phyloP scores from a whole-genome alignment of 331 rosid species.

The Malus hybrid region DNA sequence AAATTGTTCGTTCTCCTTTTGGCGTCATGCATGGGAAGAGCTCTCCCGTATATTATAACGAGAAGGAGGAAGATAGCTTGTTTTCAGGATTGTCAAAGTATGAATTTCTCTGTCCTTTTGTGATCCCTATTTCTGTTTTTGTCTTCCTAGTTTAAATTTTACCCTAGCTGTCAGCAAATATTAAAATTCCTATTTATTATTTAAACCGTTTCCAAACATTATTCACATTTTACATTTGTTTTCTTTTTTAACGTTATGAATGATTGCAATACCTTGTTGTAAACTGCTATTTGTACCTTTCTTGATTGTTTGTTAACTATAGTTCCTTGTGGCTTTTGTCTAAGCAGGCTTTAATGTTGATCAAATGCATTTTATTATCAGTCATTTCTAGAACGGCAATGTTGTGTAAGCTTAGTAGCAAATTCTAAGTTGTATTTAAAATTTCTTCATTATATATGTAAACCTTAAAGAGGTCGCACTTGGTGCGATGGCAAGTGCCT shows the following conservation, averaged over 20 bases:
- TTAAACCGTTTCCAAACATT: not conserved
- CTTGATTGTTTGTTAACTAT: not conserved
- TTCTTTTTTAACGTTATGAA: not conserved
- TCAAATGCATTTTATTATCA: not conserved
- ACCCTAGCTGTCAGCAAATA: not conserved
- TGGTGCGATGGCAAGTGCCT: too few species aligned
- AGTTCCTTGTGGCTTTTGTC: not conserved
- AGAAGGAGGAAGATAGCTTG: slow-evolving; percentile 77
- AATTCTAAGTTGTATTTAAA: not conserved
- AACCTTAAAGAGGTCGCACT: too few species aligned
- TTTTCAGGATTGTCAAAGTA: slow-evolving; percentile 82
- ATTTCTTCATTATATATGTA: not conserved
- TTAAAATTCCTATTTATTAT: not conserved
- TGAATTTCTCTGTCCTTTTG: slow-evolving; percentile 1
- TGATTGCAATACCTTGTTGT: not conserved
- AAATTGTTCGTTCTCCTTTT: slow-evolving; percentile 69
- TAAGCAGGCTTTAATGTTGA: not conserved
- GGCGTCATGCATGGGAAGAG: slow-evolving; percentile 96
- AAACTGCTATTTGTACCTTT: not conserved
- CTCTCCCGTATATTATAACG: slow-evolving; percentile 67
- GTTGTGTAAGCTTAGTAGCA: not conserved
- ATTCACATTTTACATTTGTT: not conserved
- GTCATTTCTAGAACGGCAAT: not conserved
- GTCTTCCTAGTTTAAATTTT: not conserved
- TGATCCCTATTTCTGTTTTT: not conserved